Evolutionary conservation across 1,139 yeast species (phyloP), one percentile per base, ranked within the genome.

Genomic region (Blastobotrys malaysiensis): DNA sequence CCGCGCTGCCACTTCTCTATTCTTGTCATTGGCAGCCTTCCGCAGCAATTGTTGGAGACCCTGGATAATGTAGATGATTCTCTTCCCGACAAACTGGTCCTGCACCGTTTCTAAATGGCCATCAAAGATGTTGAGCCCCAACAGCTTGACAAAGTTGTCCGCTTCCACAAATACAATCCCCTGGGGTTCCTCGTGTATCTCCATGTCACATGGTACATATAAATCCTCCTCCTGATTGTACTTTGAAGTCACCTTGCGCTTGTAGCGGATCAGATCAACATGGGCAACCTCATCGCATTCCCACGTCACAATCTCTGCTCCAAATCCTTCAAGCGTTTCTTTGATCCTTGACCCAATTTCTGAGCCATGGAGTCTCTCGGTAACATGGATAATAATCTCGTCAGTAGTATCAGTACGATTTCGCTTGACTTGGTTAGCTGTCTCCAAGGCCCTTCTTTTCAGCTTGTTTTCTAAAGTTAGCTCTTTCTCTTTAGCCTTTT

Each of bases 11-110:
- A 63, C 54, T 14, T 53, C 58, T 13, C 59, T 52, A 45, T 62
- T 63, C 24, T 50, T 51, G 4, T 52, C 57, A 11, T 55, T 57
- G 13, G 55, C 60, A 4, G 52, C 46, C 47, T 61, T 60, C 20
- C 59, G 57, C 36, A 59, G 16, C 20, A 53, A 21, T 24, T 47
- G 49, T 5, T 57, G 59, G 13, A 63, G 52, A 11, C 69, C 69
- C 51, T 62, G 61, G 6, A 65, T 54, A 39, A 65, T 46, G 50
- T 64, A 65, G 7, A 63, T 46, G 20, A 63, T 57, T 6, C 48
- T 46, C 19, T 57, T 39, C 2, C 44, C 27, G 4, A 52, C 57
- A 19, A 59, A 50, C 3, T 31, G 11, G 7, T 19, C n/a, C 21
- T 49, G 47, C 9, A 62, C 51, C 11, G 24, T 43, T 3, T 46